Percentiles rank a stretch among this genome's conserved stretches.
Conservation (phyloP, 1,284 basidiomycete genomes). For the Cryptococcus deneoformans region DNA sequence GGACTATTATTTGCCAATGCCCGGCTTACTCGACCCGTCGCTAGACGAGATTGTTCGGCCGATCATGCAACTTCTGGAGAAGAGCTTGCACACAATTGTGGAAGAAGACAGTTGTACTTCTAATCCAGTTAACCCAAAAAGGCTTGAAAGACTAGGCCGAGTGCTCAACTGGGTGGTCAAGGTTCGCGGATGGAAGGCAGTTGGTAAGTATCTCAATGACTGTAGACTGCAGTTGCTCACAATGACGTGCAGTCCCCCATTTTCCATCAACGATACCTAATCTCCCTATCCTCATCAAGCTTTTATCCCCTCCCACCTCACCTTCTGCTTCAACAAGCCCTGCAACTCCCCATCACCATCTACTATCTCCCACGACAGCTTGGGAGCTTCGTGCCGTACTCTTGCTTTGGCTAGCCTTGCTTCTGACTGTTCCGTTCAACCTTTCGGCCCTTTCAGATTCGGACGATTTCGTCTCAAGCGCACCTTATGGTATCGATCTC, state of each 20-base stretch:
- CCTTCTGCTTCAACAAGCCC: conserved; percentile 50
- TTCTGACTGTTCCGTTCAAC: conserved; percentile 93
- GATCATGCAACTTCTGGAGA: conserved; percentile 65
- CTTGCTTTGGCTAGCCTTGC: conserved; percentile 88
- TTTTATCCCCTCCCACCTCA: conserved; percentile 58
- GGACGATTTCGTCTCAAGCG: conserved; percentile 39
- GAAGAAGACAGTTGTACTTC: conserved; percentile 20
- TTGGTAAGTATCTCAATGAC: conserved; percentile 62
- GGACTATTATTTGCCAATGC: conserved; percentile 86
- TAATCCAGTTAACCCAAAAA: conserved; percentile 2
- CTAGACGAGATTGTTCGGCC: conserved; percentile 80
- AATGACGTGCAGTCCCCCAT: conserved; percentile 14
- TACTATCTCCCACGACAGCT: conserved; percentile 29
- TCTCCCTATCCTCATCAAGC: conserved; percentile 68
- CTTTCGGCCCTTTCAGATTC: conserved; percentile 64
- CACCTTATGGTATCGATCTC: conserved; percentile 58
- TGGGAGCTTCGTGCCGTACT: conserved; percentile 86
- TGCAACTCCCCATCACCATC: conserved; percentile 35
- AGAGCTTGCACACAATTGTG: conserved; percentile 55
- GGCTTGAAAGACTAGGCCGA: conserved; percentile 50
- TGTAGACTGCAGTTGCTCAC: background rate
- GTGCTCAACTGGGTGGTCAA: conserved; percentile 84
- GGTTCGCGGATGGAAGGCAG: conserved; percentile 86
- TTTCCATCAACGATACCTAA: conserved; percentile 79
- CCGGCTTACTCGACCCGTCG: conserved; percentile 93